A percentile compares a stretch with the other conserved stretches of the same genome.
Conservation (phyloP, 2,329 filamentous ascomycete species). For the Biscogniauxia sp. region DNA sequence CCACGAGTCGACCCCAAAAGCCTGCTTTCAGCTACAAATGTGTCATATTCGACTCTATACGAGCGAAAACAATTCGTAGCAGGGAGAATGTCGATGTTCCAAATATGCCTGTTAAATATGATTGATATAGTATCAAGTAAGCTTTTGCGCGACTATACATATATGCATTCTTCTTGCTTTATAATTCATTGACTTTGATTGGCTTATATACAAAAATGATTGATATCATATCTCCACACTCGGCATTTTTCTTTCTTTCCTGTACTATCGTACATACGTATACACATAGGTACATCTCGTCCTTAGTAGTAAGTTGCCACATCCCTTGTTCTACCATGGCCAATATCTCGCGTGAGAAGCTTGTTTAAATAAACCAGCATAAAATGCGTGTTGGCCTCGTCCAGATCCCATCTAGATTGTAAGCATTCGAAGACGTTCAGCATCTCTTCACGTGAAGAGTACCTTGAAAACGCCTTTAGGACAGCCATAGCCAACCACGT, state of each 20-base stretch:
- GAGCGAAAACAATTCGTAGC: too few relatives aligned
- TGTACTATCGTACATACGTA: not conserved
- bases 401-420: conserved; percentile 46
- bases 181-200: not conserved
- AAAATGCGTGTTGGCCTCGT: conserved; percentile 41
- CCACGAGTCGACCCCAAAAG: too few relatives aligned
- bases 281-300: not conserved
- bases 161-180: not conserved
- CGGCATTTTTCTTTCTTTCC: too few relatives aligned
- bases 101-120: not conserved
- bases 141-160: not conserved
- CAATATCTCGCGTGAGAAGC: conserved; percentile 36
- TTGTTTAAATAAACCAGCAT: conserved; percentile 46
- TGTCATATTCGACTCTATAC: too few relatives aligned
- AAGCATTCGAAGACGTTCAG: conserved; percentile 54
- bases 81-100: too few relatives aligned
- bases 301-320: conserved; percentile 5
- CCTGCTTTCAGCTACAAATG: too few relatives aligned
- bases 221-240: not conserved
- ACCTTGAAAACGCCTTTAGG: conserved; percentile 62
- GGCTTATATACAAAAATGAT: conserved; percentile 7
- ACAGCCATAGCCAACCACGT: conserved; percentile 61
- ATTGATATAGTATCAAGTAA: not conserved
- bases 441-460: conserved; percentile 50
- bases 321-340: conserved; percentile 3